Conservation (phyloP, 345 rosid genomes). For the Murraya koenigii region DNA sequence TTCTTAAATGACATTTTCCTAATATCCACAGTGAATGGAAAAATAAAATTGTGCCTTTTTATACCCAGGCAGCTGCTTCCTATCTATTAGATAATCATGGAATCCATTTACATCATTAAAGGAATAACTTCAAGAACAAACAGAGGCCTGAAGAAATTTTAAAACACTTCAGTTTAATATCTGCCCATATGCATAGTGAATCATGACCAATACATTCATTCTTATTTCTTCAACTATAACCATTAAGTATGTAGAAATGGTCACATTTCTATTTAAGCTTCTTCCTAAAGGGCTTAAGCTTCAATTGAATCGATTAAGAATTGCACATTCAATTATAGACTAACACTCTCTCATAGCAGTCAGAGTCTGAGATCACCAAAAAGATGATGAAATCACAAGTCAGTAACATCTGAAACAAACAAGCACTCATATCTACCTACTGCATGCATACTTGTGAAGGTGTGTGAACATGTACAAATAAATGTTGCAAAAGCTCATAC, state of each 20-base stretch:
- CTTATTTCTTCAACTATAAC: not conserved
- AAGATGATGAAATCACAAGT: not conserved
- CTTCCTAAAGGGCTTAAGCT: not conserved
- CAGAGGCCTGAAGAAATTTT: not conserved
- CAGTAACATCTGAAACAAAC: not conserved
- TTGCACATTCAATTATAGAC: not conserved
- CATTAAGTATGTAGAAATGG: constrained; percentile 1
- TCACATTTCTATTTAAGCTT: not conserved
- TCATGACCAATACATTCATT: not conserved
- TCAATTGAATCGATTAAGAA: not conserved
- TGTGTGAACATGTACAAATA: not conserved
- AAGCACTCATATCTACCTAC: not conserved
- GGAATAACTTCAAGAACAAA: not conserved
- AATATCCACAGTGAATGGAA: not conserved
- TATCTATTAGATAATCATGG: not conserved
- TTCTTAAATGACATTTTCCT: not conserved
- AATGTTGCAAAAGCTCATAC: constrained; percentile 37
- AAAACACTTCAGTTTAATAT: not conserved
- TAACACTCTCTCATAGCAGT: not conserved
- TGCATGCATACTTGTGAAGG: not conserved
- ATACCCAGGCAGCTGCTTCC: not conserved
- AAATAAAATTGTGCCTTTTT: not conserved
- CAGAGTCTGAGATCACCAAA: not conserved
- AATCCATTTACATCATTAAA: constrained; percentile 4
- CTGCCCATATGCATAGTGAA: not conserved